Evolutionary conservation across 768 basidiomycete species (phyloP), one percentile per base, ranked within the genome.

Genomic region (Polyporus arcularius): DNA sequence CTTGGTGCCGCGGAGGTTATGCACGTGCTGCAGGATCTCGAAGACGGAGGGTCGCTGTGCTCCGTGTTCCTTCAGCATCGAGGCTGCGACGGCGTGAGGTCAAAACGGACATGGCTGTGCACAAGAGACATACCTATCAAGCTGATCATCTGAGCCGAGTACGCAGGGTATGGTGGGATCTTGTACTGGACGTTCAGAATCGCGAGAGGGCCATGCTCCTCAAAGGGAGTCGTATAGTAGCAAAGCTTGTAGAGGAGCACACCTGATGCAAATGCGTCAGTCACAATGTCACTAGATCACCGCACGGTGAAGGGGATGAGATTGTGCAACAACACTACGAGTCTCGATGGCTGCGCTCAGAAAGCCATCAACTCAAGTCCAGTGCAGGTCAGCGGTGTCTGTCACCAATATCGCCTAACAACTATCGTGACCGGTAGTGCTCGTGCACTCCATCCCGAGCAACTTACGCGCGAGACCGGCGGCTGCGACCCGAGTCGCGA

Each of bases 161-260:
- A 97, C 1, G 89, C 82, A 1, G 93, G 93, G 72, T 92, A 95
- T 38, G 92, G 85, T 2, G 94, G 94, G 49, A 91, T 90, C 65
- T 88, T 89, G 74, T 98, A 99, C 69, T 96, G 94, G 39, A 96
- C 96, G 70, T 98, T 98, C 64, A 98, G 80, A 63, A 98, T 98
- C 2, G 97, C 97, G 53, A 99, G 78, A 2, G 94, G 92, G 0
- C 96, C 96, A 67, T 98, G 95, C 70, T 98, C 96, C 74, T 99
- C 97, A 69, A 99, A 99, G 0, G 97, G 97, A 0, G 97, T 99
- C 0, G 96, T 99, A 74, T 99, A 99, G 76, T 98, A 99, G 74
- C 97, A 98, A 14, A 99, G 85, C 79, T 98, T 99, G 80, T 98
- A 99, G 14, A 99, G 81, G 61, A 99, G 78, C 15, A 98, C 95